These are phyloP conservation scores for Populus deltoides DNA, from an alignment of 345 rosid genomes.

Conservation along the genomic window DNA sequence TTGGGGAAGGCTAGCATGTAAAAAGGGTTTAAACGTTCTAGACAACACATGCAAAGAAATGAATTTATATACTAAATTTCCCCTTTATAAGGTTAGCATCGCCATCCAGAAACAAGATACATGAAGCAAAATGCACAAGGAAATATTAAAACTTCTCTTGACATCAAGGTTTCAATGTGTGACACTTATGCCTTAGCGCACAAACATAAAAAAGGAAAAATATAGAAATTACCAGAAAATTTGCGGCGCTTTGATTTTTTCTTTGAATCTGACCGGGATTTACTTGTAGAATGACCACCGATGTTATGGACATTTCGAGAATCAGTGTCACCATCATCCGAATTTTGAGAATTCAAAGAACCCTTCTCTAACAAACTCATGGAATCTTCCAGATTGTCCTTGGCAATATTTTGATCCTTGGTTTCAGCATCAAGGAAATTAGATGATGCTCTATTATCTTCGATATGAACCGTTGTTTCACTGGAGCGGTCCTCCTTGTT, in stretches of 20 bases:
- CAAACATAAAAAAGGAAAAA: not conserved
- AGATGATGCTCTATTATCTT: constrained; percentile 10
- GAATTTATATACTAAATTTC: not conserved
- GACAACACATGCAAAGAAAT: not conserved
- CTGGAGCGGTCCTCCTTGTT: constrained; percentile 30
- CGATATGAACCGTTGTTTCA: not conserved
- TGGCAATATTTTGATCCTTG: constrained; percentile 34
- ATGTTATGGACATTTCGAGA: constrained; percentile 16
- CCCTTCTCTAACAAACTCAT: constrained; percentile 33
- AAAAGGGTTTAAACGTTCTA: not conserved
- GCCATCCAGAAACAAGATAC: not conserved
- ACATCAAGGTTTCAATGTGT: not conserved
- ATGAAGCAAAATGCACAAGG: not conserved
- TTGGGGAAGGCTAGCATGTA: not conserved
- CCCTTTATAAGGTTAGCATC: not conserved
- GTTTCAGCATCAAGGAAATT: constrained; percentile 26
- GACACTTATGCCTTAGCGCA: not conserved
- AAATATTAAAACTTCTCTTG: not conserved
- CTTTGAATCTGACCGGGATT: constrained; percentile 45
- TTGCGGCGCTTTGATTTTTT: constrained; percentile 62
- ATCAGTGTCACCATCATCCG: constrained; percentile 17
- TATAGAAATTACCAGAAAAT: constrained; percentile 41
- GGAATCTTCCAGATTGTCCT: constrained; percentile 36
- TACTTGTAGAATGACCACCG: constrained; percentile 43
- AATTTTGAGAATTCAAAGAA: constrained; percentile 21